These are phyloP conservation scores for Rhodofomes roseus DNA, from an alignment of 1,284 basidiomycete species.

Conservation along the genomic window DNA sequence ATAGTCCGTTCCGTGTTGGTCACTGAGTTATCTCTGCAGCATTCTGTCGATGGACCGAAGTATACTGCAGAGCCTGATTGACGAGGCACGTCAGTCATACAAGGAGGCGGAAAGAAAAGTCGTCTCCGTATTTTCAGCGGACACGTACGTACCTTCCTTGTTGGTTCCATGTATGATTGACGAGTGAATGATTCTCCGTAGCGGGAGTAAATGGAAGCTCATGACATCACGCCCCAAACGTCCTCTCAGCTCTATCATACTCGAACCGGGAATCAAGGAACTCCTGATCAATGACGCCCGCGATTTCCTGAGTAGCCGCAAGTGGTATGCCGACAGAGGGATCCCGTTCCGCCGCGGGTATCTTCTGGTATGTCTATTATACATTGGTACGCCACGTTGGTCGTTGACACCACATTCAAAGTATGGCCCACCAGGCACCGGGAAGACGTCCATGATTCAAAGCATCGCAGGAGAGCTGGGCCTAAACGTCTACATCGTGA, in stretches of 20 bases:
- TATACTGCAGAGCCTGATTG: conserved; percentile 18
- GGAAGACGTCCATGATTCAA: conserved; percentile 75
- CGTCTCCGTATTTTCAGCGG: conserved; percentile 12
- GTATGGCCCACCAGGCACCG: conserved; percentile 74
- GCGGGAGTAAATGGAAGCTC: conserved; percentile 12
- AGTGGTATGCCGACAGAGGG: conserved; percentile 48
- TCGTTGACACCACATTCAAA: too few relatives aligned
- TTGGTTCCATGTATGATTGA: too few relatives aligned
- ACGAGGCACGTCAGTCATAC: conserved; percentile 26
- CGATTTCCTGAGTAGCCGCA: conserved; percentile 18
- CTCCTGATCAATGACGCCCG: conserved; percentile 15
- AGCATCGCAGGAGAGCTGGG: conserved; percentile 73
- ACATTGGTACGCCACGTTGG: conserved; percentile 6
- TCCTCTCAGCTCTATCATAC: conserved; percentile 14
- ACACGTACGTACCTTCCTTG: conserved; percentile 7
- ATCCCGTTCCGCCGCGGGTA: conserved; percentile 75
- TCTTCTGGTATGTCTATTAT: conserved; percentile 44
- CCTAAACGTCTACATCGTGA: conserved; percentile 72
- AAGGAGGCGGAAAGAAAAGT: conserved; percentile 16
- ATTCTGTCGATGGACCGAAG: background rate
- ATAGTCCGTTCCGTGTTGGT: background rate
- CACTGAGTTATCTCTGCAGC: background rate
- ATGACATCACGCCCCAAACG: conserved; percentile 15
- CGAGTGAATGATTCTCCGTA: background rate
- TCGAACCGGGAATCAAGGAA: conserved; percentile 18